Percentiles rank a stretch among this genome's conserved stretches.
These are phyloP conservation scores for Fusarium sp. DNA, from an alignment of 2,329 filamentous ascomycete species.

Conservation along the genomic window DNA sequence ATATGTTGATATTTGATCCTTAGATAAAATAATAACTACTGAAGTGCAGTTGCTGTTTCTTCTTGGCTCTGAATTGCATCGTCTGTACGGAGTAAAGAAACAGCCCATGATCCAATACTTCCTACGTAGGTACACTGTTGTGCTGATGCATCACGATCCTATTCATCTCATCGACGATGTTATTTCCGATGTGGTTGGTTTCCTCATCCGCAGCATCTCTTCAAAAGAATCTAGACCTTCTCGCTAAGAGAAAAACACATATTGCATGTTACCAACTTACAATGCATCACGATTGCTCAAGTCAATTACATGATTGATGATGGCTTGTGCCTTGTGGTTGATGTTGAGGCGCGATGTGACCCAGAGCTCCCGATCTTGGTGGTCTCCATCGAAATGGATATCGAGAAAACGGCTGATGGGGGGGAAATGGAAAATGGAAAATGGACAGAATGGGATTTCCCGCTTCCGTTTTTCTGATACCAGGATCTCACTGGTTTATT, in stretches of 20 bases:
- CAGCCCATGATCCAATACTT: background rate
- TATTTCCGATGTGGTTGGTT: background rate
- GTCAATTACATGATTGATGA: constrained; percentile 26
- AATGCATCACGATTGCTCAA: constrained; percentile 31
- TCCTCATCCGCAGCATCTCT: background rate
- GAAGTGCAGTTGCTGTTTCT: background rate
- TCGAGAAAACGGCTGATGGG: constrained; percentile 1
- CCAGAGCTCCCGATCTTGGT: constrained; percentile 31
- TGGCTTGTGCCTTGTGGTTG: constrained; percentile 16
- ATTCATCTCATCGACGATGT: constrained; percentile 10
- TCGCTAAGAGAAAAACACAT: constrained; percentile 4
- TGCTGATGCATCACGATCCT: constrained; percentile 3
- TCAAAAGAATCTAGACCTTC: background rate
- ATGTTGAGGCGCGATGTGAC: constrained; percentile 41
- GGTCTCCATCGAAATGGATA: constrained; percentile 20
- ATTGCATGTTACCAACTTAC: constrained; percentile 7
- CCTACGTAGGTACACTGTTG: background rate
- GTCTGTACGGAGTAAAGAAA: background rate
- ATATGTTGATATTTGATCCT: background rate
- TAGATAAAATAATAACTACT: background rate
- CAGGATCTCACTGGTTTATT: background rate
- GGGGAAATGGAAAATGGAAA: background rate
- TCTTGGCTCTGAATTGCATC: constrained; percentile 6
- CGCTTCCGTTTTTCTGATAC: constrained; percentile 2
- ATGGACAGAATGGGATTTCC: background rate